Evolutionary conservation across 495 filamentous ascomycete genomes (phyloP).

Genomic region (Aspergillus nanangensis): DNA sequence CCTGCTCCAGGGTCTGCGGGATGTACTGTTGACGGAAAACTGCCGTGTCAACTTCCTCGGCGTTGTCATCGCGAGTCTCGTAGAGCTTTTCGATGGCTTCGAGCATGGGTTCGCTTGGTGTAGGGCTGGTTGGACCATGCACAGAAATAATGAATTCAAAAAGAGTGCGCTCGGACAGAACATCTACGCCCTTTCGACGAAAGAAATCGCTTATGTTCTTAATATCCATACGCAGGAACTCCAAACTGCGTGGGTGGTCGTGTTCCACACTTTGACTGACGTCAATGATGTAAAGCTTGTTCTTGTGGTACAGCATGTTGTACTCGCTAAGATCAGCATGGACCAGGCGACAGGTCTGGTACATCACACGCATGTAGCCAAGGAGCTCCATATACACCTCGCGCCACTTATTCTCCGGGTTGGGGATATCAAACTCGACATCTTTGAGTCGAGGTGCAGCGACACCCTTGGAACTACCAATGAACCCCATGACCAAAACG

Average conservation of each 20-base stretch:
- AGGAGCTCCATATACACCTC: slow-evolving; percentile 76
- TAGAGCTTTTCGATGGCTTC: slow-evolving; percentile 48
- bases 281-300: slow-evolving; percentile 87
- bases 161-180: slow-evolving; percentile 62
- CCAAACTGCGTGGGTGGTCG: slow-evolving; percentile 84
- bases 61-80: slow-evolving; percentile 33
- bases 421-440: slow-evolving; percentile 54
- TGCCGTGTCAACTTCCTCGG: slow-evolving; percentile 70
- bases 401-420: slow-evolving; percentile 61
- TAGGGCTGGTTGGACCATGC: slow-evolving; percentile 46
- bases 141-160: slow-evolving; percentile 74
- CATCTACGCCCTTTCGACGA: slow-evolving; percentile 73
- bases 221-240: slow-evolving; percentile 95
- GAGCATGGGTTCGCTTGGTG: slow-evolving; percentile 34
- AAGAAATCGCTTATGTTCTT: slow-evolving; percentile 96
- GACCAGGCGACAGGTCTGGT: slow-evolving; percentile 83
- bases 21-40: slow-evolving; percentile 96
- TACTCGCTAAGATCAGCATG: slow-evolving; percentile 97
- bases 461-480: slow-evolving; percentile 82
- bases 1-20: slow-evolving; percentile 87
- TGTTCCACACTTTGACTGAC: slow-evolving; percentile 96
- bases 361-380: slow-evolving; percentile 86
- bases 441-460: slow-evolving; percentile 82
- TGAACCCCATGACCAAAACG: slow-evolving; percentile 88
- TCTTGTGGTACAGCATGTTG: slow-evolving; percentile 86